Conservation (phyloP, 805 yeast species). For the Saccharomycopsis sp. region DNA sequence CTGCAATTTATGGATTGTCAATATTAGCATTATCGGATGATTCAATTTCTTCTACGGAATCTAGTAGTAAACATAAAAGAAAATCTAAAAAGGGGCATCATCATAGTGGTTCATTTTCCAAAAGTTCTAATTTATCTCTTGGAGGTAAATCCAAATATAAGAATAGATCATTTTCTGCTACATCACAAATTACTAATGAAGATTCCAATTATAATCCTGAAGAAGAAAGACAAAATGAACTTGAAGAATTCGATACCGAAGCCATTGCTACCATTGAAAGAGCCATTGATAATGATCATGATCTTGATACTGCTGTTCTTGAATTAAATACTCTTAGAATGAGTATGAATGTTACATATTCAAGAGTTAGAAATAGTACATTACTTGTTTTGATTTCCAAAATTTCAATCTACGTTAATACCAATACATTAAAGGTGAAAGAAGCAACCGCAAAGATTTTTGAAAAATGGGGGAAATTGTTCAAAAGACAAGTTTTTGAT, state of each 20-base stretch:
- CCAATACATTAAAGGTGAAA: constrained; percentile 66
- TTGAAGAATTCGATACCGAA: constrained; percentile 75
- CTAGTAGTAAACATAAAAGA: background rate
- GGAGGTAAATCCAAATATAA: too few relatives aligned
- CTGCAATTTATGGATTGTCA: constrained; percentile 32
- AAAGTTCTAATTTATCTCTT: too few relatives aligned
- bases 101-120: background rate
- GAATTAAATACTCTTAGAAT: constrained; percentile 91
- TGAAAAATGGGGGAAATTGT: constrained; percentile 71
- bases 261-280: constrained; percentile 91
- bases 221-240: constrained; percentile 37
- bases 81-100: too few relatives aligned
- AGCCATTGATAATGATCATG: constrained; percentile 88
- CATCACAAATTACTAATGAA: constrained; percentile 10
- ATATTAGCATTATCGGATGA: constrained; percentile 45
- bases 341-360: constrained; percentile 95
- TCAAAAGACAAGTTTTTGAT: constrained; percentile 78
- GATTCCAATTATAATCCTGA: constrained; percentile 24
- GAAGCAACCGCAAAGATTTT: constrained; percentile 72
- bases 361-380: constrained; percentile 82
- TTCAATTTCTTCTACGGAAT: constrained; percentile 36
- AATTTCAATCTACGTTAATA: constrained; percentile 61
- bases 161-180: constrained; percentile 10
- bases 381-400: constrained; percentile 59
- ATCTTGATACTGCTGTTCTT: constrained; percentile 81